Conservation (phyloP, 192 early-diverging fungal species). For the Linnemannia zychae region DNA sequence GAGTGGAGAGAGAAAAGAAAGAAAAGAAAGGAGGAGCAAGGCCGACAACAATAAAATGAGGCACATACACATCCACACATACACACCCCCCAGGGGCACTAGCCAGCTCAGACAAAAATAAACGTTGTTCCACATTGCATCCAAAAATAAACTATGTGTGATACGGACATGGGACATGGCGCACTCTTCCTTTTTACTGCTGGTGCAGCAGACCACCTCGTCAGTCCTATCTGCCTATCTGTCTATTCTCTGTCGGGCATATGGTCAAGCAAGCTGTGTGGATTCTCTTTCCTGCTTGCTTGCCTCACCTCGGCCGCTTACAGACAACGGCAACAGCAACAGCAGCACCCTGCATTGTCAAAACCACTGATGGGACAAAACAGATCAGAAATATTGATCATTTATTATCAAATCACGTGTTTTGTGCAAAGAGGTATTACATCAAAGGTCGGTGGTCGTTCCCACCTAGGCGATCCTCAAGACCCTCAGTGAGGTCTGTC, state of each 20-base stretch:
- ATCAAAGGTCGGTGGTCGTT: constrained; percentile 4
- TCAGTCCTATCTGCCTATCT: no score
- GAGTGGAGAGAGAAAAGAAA: neutral
- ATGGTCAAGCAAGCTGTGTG: no score
- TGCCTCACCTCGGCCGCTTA: no score
- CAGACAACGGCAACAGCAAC: no score
- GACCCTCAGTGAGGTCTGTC: neutral
- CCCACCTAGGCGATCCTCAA: neutral
- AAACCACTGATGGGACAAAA: no score
- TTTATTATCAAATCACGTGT: neutral
- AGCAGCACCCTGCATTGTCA: no score
- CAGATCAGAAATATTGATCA: no score
- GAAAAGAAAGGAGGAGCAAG: neutral
- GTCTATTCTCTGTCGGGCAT: no score
- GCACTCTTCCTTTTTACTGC: neutral
- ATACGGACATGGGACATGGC: neutral
- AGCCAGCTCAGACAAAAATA: neutral
- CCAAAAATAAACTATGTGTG: neutral
- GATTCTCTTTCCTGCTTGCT: no score
- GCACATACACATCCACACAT: neutral
- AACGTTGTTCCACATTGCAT: neutral
- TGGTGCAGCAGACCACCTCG: no score
- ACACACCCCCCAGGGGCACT: neutral
- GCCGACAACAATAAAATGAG: neutral
- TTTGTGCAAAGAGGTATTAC: neutral